Evolutionary conservation across 2,329 filamentous ascomycete species (phyloP).

Genomic region (Microdochium paspali): DNA sequence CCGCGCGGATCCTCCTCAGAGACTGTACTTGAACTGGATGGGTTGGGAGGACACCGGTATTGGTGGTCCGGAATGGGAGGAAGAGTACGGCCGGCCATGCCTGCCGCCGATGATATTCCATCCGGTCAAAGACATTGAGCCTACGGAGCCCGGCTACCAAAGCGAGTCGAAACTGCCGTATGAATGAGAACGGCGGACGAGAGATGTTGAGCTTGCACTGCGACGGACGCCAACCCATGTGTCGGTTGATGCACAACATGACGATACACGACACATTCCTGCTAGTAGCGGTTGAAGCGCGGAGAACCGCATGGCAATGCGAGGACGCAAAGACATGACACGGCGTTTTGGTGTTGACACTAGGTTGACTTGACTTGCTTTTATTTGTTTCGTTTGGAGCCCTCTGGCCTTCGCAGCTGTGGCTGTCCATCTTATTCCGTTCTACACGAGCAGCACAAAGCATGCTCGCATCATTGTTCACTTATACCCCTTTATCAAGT

Average conservation of each 20-base stretch:
- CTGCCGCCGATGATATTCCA: constrained; percentile 50
- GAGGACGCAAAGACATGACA: not conserved
- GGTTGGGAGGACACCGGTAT: constrained; percentile 46
- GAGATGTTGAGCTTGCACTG: not conserved
- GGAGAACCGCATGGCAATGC: not conserved
- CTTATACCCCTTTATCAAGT: too few relatives aligned
- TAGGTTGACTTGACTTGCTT: too few relatives aligned
- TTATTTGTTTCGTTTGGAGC: too few relatives aligned
- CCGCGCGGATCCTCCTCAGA: constrained; percentile 44
- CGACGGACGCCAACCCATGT: too few relatives aligned
- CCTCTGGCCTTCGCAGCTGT: too few relatives aligned
- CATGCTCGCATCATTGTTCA: too few relatives aligned
- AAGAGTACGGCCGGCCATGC: constrained; percentile 43
- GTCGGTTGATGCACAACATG: not conserved
- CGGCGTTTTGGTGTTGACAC: not conserved
- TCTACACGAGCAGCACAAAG: too few relatives aligned
- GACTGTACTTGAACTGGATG: constrained; percentile 55
- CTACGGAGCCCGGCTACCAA: constrained; percentile 33
- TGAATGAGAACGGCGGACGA: not conserved
- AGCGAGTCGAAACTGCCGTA: constrained; percentile 31
- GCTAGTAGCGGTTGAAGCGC: not conserved
- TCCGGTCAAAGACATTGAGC: constrained; percentile 48
- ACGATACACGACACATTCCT: not conserved
- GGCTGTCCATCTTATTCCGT: too few relatives aligned
- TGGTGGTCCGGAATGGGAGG: constrained; percentile 48